Conservation (phyloP, 495 filamentous ascomycete species). For the Neurospora sp. region DNA sequence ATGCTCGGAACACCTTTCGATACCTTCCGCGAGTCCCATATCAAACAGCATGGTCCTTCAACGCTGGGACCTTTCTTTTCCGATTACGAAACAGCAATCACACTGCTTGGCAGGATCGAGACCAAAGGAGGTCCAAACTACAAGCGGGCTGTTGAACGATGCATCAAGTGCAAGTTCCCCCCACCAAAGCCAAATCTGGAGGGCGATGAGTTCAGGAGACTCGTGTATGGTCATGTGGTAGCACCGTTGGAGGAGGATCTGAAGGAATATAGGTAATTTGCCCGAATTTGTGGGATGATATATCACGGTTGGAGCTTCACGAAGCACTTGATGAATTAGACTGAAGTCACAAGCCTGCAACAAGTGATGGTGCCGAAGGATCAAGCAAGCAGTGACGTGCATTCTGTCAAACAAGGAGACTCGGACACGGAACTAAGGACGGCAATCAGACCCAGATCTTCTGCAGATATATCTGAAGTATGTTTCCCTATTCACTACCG, state of each 20-base stretch:
- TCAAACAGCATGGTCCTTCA: not conserved
- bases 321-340: not conserved
- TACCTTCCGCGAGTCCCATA: not conserved
- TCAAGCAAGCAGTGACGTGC: not conserved
- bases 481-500: too few species aligned
- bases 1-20: conserved; percentile 5
- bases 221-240: not conserved
- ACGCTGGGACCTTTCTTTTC: not conserved
- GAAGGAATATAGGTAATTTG: not conserved
- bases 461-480: not conserved
- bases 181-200: not conserved
- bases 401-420: not conserved
- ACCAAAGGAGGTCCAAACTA: conserved; percentile 3
- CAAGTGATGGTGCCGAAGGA: not conserved
- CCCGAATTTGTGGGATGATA: not conserved
- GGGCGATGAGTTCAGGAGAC: not conserved
- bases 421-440: not conserved
- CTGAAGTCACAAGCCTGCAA: not conserved
- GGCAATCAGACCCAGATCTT: accelerated
- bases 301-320: not conserved
- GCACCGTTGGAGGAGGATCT: not conserved
- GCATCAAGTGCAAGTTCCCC: not conserved
- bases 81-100: not conserved
- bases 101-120: not conserved
- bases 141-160: conserved; percentile 8